Conservation (phyloP, 176 grass and related monocot species). For the Themeda triandra region DNA sequence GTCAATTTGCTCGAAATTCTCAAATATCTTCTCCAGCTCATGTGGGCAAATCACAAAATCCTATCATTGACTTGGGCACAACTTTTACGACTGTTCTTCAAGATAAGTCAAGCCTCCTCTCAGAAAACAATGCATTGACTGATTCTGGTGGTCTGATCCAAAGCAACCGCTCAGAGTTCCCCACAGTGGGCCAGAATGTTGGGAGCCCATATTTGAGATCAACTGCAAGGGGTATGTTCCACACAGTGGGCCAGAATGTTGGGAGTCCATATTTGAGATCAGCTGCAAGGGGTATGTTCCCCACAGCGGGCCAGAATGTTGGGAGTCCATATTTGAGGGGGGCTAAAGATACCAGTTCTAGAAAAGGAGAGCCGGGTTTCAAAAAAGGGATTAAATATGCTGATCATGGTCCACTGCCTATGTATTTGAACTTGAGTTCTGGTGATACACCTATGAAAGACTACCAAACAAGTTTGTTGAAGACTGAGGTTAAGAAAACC, state of each 20-base stretch:
- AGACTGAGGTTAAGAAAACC: constrained; percentile 34
- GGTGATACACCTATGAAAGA: constrained; percentile 43
- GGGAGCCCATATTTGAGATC: background rate
- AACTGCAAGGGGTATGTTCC: constrained; percentile 30
- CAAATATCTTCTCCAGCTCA: constrained; percentile 38
- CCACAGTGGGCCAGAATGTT: constrained; percentile 24
- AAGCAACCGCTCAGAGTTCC: constrained; percentile 31
- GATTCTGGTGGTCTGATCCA: constrained; percentile 29
- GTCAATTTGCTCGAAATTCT: constrained; percentile 39
- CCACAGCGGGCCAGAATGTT: constrained; percentile 28
- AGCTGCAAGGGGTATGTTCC: constrained; percentile 29
- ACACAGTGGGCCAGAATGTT: constrained; percentile 25
- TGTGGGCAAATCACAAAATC: constrained; percentile 32
- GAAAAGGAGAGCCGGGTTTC: constrained; percentile 30
- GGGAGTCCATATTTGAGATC: constrained; percentile 3
- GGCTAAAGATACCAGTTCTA: constrained; percentile 38
- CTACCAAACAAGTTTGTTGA: constrained; percentile 30
- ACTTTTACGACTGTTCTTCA: constrained; percentile 39
- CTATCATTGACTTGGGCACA: constrained; percentile 21
- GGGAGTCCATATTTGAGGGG: constrained; percentile 41
- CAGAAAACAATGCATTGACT: constrained; percentile 27
- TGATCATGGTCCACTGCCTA: constrained; percentile 34
- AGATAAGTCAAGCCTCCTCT: constrained; percentile 27
- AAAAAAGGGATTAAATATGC: constrained; percentile 36
- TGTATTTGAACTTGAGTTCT: constrained; percentile 41